Conservation (phyloP, 2,329 filamentous ascomycete genomes). For the Penicillium sp. region DNA sequence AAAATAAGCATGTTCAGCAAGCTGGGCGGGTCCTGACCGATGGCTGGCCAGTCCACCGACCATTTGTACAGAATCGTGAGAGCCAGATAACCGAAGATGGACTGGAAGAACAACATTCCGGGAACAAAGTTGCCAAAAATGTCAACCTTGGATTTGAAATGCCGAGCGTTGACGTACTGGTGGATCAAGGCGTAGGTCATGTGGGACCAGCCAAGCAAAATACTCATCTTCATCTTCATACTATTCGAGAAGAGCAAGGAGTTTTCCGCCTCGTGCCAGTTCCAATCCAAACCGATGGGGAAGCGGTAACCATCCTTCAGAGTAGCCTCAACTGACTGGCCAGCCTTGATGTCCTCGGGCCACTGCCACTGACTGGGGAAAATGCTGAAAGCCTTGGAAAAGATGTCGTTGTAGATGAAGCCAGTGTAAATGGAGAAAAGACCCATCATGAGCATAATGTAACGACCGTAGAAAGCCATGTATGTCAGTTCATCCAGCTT, state of each 20-base stretch:
- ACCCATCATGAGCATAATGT: constrained; percentile 98
- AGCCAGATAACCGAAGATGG: constrained; percentile 96
- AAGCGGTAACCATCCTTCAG: constrained; percentile 82
- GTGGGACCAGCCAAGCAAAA: constrained; percentile 94
- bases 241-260: constrained; percentile 95
- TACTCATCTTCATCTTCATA: constrained; percentile 99
- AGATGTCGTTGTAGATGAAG: constrained; percentile 95
- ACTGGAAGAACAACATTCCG: constrained; percentile 99
- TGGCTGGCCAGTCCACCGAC: constrained; percentile 82
- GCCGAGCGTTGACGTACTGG: constrained; percentile 88
- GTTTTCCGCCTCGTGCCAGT: constrained; percentile 96
- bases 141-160: constrained; percentile 94
- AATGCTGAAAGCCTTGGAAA: constrained; percentile 89
- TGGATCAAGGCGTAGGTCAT: constrained; percentile 99
- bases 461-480: constrained; percentile 98
- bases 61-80: constrained; percentile 97
- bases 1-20: constrained; percentile 99
- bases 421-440: constrained; percentile 97
- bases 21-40: constrained; percentile 74
- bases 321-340: constrained; percentile 67
- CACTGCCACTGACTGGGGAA: constrained; percentile 92
- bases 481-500: constrained; percentile 97
- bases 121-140: constrained; percentile 98
- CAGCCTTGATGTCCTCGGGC: constrained; percentile 70
- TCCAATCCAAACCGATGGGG: constrained; percentile 93